Conservation (phyloP, 306 rosid species). For the Vigna mungo region DNA sequence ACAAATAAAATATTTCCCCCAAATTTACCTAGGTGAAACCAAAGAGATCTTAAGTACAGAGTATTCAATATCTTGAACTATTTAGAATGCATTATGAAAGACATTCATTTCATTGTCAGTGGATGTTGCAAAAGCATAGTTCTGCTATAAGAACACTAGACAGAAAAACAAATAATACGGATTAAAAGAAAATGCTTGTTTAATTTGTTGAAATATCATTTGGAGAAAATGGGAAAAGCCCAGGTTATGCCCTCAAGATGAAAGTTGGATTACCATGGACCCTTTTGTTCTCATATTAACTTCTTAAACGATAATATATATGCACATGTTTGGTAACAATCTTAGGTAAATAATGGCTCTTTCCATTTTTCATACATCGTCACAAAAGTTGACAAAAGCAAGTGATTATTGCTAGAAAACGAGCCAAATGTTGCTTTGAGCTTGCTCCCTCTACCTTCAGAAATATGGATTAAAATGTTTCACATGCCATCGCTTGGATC, state of each 20-base stretch:
- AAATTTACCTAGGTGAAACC: conserved; percentile 50
- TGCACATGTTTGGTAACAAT: neutral
- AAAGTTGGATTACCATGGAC: neutral
- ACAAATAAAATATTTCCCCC: conserved; percentile 56
- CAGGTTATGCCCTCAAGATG: neutral
- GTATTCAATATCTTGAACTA: neutral
- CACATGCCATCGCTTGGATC: neutral
- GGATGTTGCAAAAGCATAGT: neutral
- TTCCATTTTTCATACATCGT: neutral
- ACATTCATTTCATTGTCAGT: neutral
- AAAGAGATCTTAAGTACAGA: conserved; percentile 29
- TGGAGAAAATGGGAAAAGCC: neutral
- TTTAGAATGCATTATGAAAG: neutral
- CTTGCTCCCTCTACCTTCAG: neutral
- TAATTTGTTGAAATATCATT: neutral
- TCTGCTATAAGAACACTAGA: neutral
- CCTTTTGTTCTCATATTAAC: neutral
- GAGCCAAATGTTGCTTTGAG: neutral
- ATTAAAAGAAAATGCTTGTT: conserved; percentile 13
- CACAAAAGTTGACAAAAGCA: neutral
- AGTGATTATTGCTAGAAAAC: neutral
- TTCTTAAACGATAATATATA: neutral
- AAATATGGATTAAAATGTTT: neutral
- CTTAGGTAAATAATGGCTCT: neutral
- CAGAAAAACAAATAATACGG: neutral